Conservation (phyloP, 495 filamentous ascomycete species). For the Tuber brumale region DNA sequence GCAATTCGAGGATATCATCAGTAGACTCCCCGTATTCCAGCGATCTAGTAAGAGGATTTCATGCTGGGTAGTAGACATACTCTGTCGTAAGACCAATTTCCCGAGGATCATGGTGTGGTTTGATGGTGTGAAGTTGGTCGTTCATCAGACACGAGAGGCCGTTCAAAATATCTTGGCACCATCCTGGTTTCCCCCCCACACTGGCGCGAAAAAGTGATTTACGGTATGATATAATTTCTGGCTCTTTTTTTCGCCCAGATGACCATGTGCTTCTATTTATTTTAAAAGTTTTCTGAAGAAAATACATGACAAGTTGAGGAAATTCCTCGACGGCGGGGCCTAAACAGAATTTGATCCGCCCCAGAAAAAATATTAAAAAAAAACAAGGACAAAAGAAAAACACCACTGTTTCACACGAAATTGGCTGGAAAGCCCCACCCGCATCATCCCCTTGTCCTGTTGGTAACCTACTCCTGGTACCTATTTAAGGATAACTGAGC, state of each 20-base stretch:
- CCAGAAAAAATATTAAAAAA: constrained; percentile 4
- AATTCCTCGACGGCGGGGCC: not conserved
- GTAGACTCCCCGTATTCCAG: not conserved
- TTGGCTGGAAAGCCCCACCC: not conserved
- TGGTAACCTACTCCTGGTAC: not conserved
- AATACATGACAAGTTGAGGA: not conserved
- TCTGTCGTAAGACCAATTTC: constrained; percentile 23
- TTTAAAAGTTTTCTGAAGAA: not conserved
- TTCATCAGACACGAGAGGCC: not conserved
- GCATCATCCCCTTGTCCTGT: not conserved
- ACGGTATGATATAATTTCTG: too few relatives aligned
- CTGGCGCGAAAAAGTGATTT: not conserved
- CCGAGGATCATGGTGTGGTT: constrained; percentile 31
- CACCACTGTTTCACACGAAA: constrained; percentile 8
- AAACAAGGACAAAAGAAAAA: not conserved
- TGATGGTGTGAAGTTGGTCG: not conserved
- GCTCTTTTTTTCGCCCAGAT: not conserved
- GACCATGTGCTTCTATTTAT: constrained; percentile 1
- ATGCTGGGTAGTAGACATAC: constrained; percentile 19
- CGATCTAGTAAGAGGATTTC: not conserved
- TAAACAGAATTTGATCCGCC: not conserved
- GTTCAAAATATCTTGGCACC: not conserved
- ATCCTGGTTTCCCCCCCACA: not conserved
- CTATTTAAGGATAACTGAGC: not conserved
- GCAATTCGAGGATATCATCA: constrained; percentile 10